Evolutionary conservation across 306 rosid genomes (phyloP), one percentile per base, ranked within the genome.

Genomic region (Citrullus amarus): DNA sequence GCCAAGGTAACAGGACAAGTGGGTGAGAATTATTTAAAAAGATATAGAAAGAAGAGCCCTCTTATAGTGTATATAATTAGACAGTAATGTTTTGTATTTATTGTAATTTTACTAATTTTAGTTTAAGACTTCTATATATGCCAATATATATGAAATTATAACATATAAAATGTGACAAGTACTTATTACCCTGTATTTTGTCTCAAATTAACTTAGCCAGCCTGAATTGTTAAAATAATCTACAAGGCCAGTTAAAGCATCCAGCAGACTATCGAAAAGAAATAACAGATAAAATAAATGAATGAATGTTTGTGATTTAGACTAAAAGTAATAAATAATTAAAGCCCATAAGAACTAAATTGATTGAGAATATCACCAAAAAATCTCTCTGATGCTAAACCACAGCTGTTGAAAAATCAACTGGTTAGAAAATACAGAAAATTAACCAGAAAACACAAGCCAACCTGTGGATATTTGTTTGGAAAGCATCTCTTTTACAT

Each of bases 381-480:
- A n/a, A 68, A 22, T 68, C 56, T 12, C 20, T 44, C 55, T 43
- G 36, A 9, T 44, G 76, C 9, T 6, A 70, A 70, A 70, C 38
- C 76, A 44, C 43, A 46, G 15, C 18, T 14, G 55, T 48, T 70
- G 3, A 30, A 68, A n/a, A 68, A 25, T 25, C 46, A 70, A 46
- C 55, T 12, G 54, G 54, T 48, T 48, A 48, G 54, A 5, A 48
- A 48, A 6, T 12, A 11, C 63, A 57, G 36, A 11, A 55, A 18
- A 6, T 43, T 74, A 53, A 58, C 62, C 18, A 43, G 15, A 43
- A 28, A 30, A 79, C 25, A 38, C 44, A 56, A 69, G 61, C 68
- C 82, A 80, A 92, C 95, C 98, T 83, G 83, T 59, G 76, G 91
- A 85, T 81, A 81, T 77, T 88, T 92, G 97, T 43, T 84, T 85